Conservation (phyloP, 495 filamentous ascomycete species). For the Tuber microsphaerosporum region DNA sequence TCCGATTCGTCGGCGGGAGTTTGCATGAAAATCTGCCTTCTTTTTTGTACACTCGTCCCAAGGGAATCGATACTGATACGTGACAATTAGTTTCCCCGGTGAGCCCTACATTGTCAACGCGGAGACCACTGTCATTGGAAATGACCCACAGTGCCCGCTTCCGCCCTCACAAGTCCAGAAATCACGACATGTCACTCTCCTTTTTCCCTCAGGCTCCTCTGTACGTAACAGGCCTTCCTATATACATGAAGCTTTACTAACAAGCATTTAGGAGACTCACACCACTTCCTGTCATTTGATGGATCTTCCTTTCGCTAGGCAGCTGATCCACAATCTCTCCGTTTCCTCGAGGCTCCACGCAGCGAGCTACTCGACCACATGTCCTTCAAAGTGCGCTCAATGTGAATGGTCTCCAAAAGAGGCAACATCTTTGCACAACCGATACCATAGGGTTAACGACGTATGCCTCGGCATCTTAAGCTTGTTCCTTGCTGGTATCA, state of each 20-base stretch:
- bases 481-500: background rate
- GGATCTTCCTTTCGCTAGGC: background rate
- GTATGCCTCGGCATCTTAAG: background rate
- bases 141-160: background rate
- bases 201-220: background rate
- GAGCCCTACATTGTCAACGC: background rate
- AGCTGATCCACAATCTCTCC: background rate
- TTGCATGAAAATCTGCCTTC: background rate
- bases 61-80: background rate
- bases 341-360: conserved; percentile 2
- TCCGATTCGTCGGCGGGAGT: background rate
- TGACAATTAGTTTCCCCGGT: background rate
- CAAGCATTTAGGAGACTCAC: background rate
- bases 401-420: background rate
- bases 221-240: background rate
- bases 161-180: background rate
- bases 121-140: conserved; percentile 4
- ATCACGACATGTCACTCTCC: background rate
- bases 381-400: background rate
- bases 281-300: background rate
- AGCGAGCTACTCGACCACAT: background rate
- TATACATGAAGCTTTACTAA: background rate
- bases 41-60: background rate
- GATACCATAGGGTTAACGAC: background rate
- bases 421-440: background rate